Evolutionary conservation across 345 rosid genomes (phyloP).

Genomic region (Aethionema arabicum): DNA sequence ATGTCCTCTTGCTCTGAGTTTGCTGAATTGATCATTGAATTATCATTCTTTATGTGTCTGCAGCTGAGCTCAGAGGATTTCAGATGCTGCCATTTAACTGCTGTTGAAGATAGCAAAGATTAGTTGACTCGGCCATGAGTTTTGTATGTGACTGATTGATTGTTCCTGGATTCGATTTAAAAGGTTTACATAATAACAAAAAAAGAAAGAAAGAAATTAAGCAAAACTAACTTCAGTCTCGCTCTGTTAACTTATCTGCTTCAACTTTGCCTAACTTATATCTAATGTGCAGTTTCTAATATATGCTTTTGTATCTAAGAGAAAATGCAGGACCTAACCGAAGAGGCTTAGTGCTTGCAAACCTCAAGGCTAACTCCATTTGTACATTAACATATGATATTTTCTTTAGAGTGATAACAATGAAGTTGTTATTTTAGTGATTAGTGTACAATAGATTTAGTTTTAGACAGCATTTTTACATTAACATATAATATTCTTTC

Average conservation of each 20-base stretch:
- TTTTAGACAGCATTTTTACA: constrained; percentile 4
- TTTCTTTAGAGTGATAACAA: neutral
- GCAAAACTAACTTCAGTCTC: constrained; percentile 7
- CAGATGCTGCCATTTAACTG: constrained; percentile 31
- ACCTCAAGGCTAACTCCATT: constrained; percentile 1
- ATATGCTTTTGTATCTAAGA: constrained; percentile 21
- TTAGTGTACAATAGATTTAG: constrained; percentile 12
- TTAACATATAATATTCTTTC: neutral
- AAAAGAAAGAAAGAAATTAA: neutral
- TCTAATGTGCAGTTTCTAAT: constrained; percentile 49
- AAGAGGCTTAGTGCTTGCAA: constrained; percentile 14
- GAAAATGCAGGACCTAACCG: constrained; percentile 2
- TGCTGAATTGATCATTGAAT: constrained; percentile 10
- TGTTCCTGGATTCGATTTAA: constrained; percentile 38
- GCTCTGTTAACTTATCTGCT: constrained; percentile 43
- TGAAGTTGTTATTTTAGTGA: neutral
- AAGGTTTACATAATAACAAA: constrained; percentile 32
- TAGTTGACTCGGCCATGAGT: constrained; percentile 39
- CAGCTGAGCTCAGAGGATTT: constrained; percentile 42
- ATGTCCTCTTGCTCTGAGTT: too few relatives aligned
- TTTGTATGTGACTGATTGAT: constrained; percentile 38
- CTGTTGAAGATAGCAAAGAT: constrained; percentile 37
- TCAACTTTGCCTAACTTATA: constrained; percentile 43
- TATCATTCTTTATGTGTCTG: constrained; percentile 25
- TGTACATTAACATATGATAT: constrained; percentile 1